A percentile compares a stretch with the other conserved stretches of the same genome.
Evolutionary conservation across 2,329 filamentous ascomycete species (phyloP).

Genomic region (Alternaria panax): DNA sequence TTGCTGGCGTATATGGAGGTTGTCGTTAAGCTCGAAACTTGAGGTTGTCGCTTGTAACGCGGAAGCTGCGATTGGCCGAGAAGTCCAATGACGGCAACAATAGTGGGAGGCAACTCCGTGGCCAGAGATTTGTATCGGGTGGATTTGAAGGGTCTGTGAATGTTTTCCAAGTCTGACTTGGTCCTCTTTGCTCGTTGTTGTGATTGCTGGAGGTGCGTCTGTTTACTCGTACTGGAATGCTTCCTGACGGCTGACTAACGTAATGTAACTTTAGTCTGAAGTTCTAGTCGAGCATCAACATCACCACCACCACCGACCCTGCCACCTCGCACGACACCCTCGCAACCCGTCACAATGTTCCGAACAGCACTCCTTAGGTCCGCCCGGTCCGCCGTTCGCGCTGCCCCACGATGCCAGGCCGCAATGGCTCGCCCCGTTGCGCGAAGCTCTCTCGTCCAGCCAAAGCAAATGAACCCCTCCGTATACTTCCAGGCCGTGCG

Average conservation of each 20-base stretch:
- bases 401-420: slow-evolving; percentile 52
- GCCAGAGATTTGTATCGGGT: slow-evolving; percentile 1
- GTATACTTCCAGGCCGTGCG: slow-evolving; percentile 73
- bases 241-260: slow-evolving; percentile 23
- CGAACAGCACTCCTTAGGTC: slow-evolving; percentile 84
- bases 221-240: slow-evolving; percentile 3
- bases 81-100: slow-evolving; percentile 30
- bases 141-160: background rate
- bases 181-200: background rate
- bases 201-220: slow-evolving; percentile 5
- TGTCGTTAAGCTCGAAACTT: slow-evolving; percentile 33
- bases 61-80: slow-evolving; percentile 42
- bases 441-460: slow-evolving; percentile 67
- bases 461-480: slow-evolving; percentile 67
- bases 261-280: slow-evolving; percentile 27
- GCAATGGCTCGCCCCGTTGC: slow-evolving; percentile 67
- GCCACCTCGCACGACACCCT: slow-evolving; percentile 30
- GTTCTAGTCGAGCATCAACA: slow-evolving; percentile 34
- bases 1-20: slow-evolving; percentile 31
- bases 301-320: slow-evolving; percentile 36
- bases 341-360: slow-evolving; percentile 72
- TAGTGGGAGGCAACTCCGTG: slow-evolving; percentile 20
- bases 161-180: background rate
- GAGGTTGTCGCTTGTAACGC: slow-evolving; percentile 33
- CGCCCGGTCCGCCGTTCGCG: slow-evolving; percentile 62